Base-by-base conservation (phyloP, 257 asterid species). In the Petrea volubilis region DNA sequence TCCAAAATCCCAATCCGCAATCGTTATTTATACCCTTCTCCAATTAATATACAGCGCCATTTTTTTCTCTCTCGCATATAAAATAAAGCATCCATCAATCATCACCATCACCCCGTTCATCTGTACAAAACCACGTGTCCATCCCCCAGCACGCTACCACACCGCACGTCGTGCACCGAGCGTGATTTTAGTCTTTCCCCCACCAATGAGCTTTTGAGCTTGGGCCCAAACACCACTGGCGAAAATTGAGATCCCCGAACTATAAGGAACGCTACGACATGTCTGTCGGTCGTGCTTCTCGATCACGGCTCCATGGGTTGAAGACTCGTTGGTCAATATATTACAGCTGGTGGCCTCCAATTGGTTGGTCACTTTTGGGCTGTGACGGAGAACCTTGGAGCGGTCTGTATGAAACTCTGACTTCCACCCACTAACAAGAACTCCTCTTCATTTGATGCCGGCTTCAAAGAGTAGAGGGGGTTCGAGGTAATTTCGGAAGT, bases 321-420 rank as follows among this genome's bases (percentile, higher is more conserved):
- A 50, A 13, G 3, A 0, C 13, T n/a, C 23, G 31, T 15, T 65
- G 47, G 72, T 56, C 44, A 71, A 58, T 51, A 20, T 3, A 24
- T 34, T 47, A 36, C 67, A 36, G 28, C 11, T 20, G 27, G 6
- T 9, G 0, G 9, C 41, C 13, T 21, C 44, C 60, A 49, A 65
- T 76, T 70, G 78, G 72, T 28, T 40, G 50, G 57, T 29, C 11
- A 74, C 61, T 47, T 67, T 56, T 2, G 24, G 34, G 55, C 62
- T 2, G 77, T 59, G 66, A 29, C 18, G 21, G 74, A 68, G 81
- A 79, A 76, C 66, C 81, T 72, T 18, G 75, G 80, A 31, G 70
- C 64, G 65, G 74, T 56, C 56, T 72, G 77, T 29, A 80, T 78
- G 81, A 83, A 76, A 62, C 83, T 80, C 58, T 70, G 80, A n/a